These are phyloP conservation scores for Discostella stelligera DNA, from an alignment of 352 stramenopile species.

Conservation along the genomic window DNA sequence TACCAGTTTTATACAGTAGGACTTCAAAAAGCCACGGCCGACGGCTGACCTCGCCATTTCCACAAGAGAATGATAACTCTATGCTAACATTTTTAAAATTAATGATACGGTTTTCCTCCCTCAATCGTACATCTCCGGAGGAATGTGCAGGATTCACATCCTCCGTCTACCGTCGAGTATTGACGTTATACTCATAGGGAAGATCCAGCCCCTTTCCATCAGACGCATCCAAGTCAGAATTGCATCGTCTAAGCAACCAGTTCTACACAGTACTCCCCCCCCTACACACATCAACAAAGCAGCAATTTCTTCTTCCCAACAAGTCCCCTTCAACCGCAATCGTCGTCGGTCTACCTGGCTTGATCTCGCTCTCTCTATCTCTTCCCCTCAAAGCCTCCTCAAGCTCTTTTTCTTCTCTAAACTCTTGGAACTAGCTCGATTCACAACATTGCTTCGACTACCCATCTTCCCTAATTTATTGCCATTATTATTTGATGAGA, in stretches of 20 bases:
- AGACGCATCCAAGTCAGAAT: not conserved
- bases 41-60: too few relatives aligned
- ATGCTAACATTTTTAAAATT: too few relatives aligned
- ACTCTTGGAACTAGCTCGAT: conserved; percentile 34
- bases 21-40: too few relatives aligned
- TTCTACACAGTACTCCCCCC: not conserved
- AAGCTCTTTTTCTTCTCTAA: conserved; percentile 74
- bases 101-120: too few relatives aligned
- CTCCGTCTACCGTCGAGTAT: conserved; percentile 37
- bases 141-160: conserved; percentile 56
- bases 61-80: too few relatives aligned
- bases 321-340: too few relatives aligned
- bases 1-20: too few relatives aligned
- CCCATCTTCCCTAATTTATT: conserved; percentile 33
- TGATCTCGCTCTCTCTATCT: too few relatives aligned
- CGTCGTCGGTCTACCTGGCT: too few relatives aligned
- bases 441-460: conserved; percentile 61
- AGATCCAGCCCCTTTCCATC: too few relatives aligned
- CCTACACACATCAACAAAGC: not conserved
- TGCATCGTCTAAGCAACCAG: not conserved
- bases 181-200: conserved; percentile 28
- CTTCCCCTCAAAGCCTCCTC: conserved; percentile 53
- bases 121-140: conserved; percentile 50
- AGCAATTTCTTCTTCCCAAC: too few relatives aligned
- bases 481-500: too few relatives aligned